Percentiles rank a stretch among this genome's conserved stretches.
Conservation (phyloP, 176 grass and related monocot genomes). For the Oryza meridionalis region DNA sequence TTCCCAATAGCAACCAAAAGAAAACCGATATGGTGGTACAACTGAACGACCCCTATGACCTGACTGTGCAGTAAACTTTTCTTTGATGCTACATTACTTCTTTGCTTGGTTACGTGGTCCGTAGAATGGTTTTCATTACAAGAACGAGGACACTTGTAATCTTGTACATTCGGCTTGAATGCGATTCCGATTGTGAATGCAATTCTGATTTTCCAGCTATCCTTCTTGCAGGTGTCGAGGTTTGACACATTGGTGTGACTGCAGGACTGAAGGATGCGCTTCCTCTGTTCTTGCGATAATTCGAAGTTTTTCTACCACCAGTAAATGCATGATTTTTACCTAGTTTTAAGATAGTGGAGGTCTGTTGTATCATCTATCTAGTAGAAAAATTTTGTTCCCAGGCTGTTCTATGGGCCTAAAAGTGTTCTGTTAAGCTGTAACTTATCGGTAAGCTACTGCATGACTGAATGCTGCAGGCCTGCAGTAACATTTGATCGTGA, state of each 20-base stretch:
- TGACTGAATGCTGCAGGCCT: background rate
- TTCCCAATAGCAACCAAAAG: background rate
- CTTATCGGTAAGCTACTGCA: background rate
- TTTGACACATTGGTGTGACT: background rate
- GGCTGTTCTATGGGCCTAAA: background rate
- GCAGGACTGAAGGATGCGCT: background rate
- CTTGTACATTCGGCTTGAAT: background rate
- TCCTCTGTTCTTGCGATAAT: background rate
- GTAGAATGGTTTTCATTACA: background rate
- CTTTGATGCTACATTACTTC: background rate
- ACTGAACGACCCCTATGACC: background rate
- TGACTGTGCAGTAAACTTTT: background rate
- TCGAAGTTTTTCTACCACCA: background rate
- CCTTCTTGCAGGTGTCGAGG: constrained; percentile 21
- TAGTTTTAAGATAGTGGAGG: background rate
- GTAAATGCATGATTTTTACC: background rate
- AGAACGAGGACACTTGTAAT: background rate
- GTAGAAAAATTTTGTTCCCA: background rate
- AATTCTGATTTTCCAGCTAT: constrained; percentile 22
- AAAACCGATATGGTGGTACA: background rate
- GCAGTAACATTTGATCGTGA: background rate
- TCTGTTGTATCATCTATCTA: background rate
- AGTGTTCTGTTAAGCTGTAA: background rate
- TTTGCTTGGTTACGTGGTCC: background rate
- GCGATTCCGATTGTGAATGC: constrained; percentile 23